Evolutionary conservation across 2,329 filamentous ascomycete genomes (phyloP).

Genomic region (Coniochaeta prunicola): DNA sequence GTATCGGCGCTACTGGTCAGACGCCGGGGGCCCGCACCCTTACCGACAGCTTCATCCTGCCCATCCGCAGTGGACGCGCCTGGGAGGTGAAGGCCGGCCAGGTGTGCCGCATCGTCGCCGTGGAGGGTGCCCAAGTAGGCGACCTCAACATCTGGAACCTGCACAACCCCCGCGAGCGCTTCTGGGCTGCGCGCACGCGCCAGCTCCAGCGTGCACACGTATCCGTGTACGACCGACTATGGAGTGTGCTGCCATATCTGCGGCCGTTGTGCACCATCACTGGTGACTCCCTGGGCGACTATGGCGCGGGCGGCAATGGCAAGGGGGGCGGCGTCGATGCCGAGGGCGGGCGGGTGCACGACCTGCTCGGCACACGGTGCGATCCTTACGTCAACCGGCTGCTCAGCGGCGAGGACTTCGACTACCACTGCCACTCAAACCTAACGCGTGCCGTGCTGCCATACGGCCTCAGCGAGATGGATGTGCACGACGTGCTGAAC

Average conservation of each 20-base stretch:
- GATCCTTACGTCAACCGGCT: constrained; percentile 78
- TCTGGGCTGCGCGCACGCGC: constrained; percentile 74
- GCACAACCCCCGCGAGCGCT: constrained; percentile 68
- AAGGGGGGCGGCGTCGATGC: constrained; percentile 38
- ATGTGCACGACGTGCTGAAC: constrained; percentile 82
- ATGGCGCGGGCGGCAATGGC: constrained; percentile 18
- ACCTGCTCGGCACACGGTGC: constrained; percentile 74
- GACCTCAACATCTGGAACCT: constrained; percentile 79
- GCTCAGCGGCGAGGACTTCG: constrained; percentile 62
- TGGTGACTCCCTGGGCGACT: constrained; percentile 56
- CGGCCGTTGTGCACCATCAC: constrained; percentile 66
- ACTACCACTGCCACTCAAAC: constrained; percentile 82
- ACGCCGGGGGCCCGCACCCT: constrained; percentile 11
- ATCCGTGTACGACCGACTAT: constrained; percentile 63
- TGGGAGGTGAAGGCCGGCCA: constrained; percentile 64
- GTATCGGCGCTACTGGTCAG: neutral
- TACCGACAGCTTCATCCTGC: constrained; percentile 51
- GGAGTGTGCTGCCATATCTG: constrained; percentile 72
- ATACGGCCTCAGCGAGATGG: constrained; percentile 60
- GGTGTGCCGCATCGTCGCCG: constrained; percentile 68
- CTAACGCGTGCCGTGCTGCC: constrained; percentile 65
- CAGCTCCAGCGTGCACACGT: constrained; percentile 76
- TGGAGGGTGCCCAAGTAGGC: constrained; percentile 70
- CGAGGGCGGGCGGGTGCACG: constrained; percentile 64
- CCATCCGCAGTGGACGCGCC: constrained; percentile 66